Evolutionary conservation across 768 basidiomycete species (phyloP), one percentile per base, ranked within the genome.

Genomic region (Hydnomerulius pinastri): DNA sequence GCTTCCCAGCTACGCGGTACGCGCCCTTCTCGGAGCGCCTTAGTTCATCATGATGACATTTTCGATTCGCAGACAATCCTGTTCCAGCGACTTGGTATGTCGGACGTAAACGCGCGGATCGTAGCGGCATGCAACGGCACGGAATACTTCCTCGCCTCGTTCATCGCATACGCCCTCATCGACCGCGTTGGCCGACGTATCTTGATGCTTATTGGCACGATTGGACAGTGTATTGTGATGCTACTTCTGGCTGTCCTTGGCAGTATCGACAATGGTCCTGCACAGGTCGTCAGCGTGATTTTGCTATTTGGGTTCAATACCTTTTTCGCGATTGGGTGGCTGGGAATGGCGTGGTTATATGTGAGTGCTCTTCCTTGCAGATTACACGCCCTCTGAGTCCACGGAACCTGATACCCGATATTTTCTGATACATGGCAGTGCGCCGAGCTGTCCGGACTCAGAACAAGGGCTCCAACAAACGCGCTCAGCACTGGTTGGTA

Each of bases 181-280:
- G 79, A 81, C 61, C 62, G 68, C 50, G 71, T 77, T 59, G 79
- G 78, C 49, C 73, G 78, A 49, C 71, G 78, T 48, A 66, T 66
- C 29, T 63, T 80, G 37, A 73, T 80, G 47, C 67, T 79, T 60
- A 67, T 64, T 55, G 79, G 79, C 37, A 72, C 77, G 20, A 56
- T 69, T 46, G 76, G 75, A 58, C 41, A 63, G 50, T 55, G 49
- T 15, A 30, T 50, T 11, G 61, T 63, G 6, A 70, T 72, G 68
- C 47, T 59, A 18, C 41, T 69, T 46, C 57, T 71, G 12, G 64
- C 66, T 44, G 44, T 58, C 24, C 44, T 58, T 23, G 58, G 62
- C 55, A 55, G 59, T 17, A 43, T 53, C 20, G 60, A 59, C 13
- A 64, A 57, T 33, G 28, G 18, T 18, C 57, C 53, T 10, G 62